phyloP scores from a whole-genome alignment of 2,329 filamentous ascomycete species.

The Gliomastix tumulicola region DNA sequence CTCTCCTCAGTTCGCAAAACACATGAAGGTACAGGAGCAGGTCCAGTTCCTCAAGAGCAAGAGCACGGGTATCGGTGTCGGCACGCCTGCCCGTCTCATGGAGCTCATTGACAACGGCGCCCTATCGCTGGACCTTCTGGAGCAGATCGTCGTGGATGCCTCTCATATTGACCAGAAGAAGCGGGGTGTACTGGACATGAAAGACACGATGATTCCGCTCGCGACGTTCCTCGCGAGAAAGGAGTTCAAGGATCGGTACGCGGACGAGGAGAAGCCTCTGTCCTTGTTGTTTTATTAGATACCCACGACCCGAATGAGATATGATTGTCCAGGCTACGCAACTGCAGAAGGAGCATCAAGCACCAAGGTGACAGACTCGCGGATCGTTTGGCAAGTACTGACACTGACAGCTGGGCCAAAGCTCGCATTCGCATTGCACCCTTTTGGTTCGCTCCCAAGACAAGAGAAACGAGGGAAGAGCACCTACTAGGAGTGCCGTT shows the following conservation, averaged over 20 bases:
- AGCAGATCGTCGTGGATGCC: conserved; percentile 80
- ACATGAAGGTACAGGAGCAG: conserved; percentile 90
- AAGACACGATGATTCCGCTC: conserved; percentile 79
- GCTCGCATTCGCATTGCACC: too few relatives aligned
- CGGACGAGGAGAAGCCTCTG: conserved; percentile 47
- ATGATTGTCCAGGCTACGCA: too few relatives aligned
- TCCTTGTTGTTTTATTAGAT: conserved; percentile 59
- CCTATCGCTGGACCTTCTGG: conserved; percentile 62
- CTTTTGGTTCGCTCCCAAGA: too few relatives aligned
- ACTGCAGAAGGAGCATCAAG: too few relatives aligned
- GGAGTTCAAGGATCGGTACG: conserved; percentile 66
- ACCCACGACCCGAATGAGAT: conserved; percentile 10
- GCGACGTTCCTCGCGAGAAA: conserved; percentile 64
- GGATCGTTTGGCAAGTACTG: too few relatives aligned
- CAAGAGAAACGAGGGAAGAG: too few relatives aligned
- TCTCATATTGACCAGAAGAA: conserved; percentile 95
- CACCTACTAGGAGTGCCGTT: too few relatives aligned
- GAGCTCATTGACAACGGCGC: conserved; percentile 78
- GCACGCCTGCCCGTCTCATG: conserved; percentile 75
- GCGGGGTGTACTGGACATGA: conserved; percentile 89
- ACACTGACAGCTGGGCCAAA: too few relatives aligned
- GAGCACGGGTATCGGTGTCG: conserved; percentile 80
- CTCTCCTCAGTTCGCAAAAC: conserved; percentile 72
- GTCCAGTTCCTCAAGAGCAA: conserved; percentile 63
- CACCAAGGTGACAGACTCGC: too few relatives aligned